Conservation (phyloP, 2,329 filamentous ascomycete genomes). For the Fusarium anthophilum region DNA sequence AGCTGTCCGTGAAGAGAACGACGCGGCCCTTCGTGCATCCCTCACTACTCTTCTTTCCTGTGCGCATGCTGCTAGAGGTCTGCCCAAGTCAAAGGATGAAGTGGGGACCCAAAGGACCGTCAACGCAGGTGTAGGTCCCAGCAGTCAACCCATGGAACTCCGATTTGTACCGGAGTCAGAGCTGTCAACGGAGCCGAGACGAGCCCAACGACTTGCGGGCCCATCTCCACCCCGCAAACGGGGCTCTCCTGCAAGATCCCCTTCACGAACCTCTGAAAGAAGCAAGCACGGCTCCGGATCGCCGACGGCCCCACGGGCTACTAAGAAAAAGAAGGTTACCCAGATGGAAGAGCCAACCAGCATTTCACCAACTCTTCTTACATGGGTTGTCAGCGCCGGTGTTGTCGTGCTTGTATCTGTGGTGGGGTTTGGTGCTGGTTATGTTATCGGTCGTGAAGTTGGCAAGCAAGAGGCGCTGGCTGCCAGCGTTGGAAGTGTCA, state of each 20-base stretch:
- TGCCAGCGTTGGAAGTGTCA: conserved; percentile 51
- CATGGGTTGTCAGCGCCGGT: conserved; percentile 73
- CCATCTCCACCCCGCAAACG: conserved; percentile 40
- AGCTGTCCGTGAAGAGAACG: conserved; percentile 85
- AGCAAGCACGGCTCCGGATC: conserved; percentile 59
- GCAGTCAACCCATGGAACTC: conserved; percentile 66
- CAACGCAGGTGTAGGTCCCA: conserved; percentile 54
- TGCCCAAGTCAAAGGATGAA: conserved; percentile 72
- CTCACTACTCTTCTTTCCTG: conserved; percentile 97
- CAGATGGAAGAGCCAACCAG: conserved; percentile 52
- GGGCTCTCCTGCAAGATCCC: conserved; percentile 45
- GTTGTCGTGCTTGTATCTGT: conserved; percentile 74
- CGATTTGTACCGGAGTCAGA: conserved; percentile 70
- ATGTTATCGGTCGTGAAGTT: conserved; percentile 73
- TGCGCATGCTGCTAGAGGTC: conserved; percentile 85
- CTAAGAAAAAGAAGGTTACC: conserved; percentile 68
- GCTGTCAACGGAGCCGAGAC: conserved; percentile 54
- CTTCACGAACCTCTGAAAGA: conserved; percentile 53
- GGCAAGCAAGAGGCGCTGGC: conserved; percentile 67
- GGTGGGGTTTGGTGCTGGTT: conserved; percentile 74
- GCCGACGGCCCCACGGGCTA: conserved; percentile 55
- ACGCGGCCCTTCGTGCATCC: conserved; percentile 90
- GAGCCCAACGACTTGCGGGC: conserved; percentile 34
- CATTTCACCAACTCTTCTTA: conserved; percentile 68
- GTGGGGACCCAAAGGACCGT: conserved; percentile 48